Base-by-base conservation (phyloP, 495 filamentous ascomycete genomes). In the Talaromyces wortmannii region DNA sequence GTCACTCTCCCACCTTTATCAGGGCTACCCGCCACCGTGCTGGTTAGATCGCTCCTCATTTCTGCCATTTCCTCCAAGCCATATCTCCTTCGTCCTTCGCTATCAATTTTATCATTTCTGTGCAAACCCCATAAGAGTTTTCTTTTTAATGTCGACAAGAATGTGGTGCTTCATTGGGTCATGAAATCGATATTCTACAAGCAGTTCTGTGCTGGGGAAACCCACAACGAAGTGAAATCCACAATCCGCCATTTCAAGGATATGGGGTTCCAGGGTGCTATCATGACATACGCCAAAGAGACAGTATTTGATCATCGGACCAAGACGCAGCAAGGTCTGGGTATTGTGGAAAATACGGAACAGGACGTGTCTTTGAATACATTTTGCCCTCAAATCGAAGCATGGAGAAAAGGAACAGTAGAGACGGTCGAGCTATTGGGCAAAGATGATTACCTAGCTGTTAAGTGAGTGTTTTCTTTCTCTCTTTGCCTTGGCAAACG, bases 31-130 rank as follows among this genome's bases (percentile, higher is more conserved):
- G 72, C 86, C 6, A 75, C 74, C 16, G 82, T 76, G 17, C 73
- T 96, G 18, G 74, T 96, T 30, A 83, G 91, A 43, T 90, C 89
- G 2, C 76, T 91, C 46, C 77, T 87, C 45, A 85, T 90, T 36
- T 85, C 85, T 11, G 80, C 81, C 6, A 76, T 96, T 47, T 94
- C 90, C 0, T 88, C 87, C 2, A 90, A 86, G 7, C 82, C 83
- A 0, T 57, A 81, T 30, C 76, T 95, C 3, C 80, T 95, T 15
- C 65, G 66, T 6, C 79, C 83, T 4, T 87, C 83, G 2, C 76
- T 91, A 5, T 75, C 74, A 31, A 61, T 83, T 32, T 84, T 92
- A 67, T 80, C 78, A 5, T 63, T 77, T 17, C 78, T 92, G 5
- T 61, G 62, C 42, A 68, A 73, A 52, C 65, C 67, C 0, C 50